phyloP scores from a whole-genome alignment of 1,284 basidiomycete species.

The Earliella scabrosa region DNA sequence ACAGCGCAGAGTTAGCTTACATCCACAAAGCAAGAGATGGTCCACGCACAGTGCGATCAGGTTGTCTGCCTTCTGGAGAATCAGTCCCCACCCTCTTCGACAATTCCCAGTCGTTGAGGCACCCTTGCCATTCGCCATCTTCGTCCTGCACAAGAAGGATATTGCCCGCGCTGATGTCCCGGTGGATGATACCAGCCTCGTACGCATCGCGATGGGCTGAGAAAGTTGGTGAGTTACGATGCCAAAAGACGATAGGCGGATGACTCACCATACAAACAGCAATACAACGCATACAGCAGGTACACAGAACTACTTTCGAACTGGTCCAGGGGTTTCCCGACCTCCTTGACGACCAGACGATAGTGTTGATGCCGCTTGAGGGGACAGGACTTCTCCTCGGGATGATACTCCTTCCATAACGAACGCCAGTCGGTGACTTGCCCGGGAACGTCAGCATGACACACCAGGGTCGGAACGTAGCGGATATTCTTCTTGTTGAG shows the following conservation, averaged over 20 bases:
- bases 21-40: not conserved
- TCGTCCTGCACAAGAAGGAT: not conserved
- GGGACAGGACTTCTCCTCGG: not conserved
- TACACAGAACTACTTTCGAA: not conserved
- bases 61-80: not conserved
- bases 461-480: constrained; percentile 18
- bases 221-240: too few relatives aligned
- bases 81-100: not conserved
- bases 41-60: constrained; percentile 7
- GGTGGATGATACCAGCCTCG: constrained; percentile 1
- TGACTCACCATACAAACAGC: not conserved
- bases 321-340: constrained; percentile 11
- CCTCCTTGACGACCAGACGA: constrained; percentile 13
- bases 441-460: constrained; percentile 12
- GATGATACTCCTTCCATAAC: not conserved
- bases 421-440: not conserved
- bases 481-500: constrained; percentile 20
- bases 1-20: not conserved
- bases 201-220: constrained; percentile 4
- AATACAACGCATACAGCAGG: not conserved
- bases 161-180: constrained; percentile 17
- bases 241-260: too few relatives aligned
- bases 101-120: constrained; percentile 11
- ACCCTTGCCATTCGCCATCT: not conserved
- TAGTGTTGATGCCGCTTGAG: constrained; percentile 17